Base-by-base conservation (phyloP, 1,284 basidiomycete genomes). In the Kwoniella shivajii region DNA sequence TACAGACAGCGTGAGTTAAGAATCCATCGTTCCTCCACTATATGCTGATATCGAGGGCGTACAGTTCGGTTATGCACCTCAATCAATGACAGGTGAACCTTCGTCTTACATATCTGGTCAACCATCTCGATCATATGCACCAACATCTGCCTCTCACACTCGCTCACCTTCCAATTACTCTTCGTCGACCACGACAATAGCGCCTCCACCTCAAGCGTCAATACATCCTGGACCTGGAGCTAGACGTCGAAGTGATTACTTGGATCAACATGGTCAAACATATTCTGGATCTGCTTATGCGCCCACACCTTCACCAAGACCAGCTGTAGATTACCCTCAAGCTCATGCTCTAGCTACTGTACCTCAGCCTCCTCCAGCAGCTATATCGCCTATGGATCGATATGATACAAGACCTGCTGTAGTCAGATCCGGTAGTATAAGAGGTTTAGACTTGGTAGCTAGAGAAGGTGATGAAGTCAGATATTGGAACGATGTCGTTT, bases 401-500 rank as follows among this genome's bases (percentile, higher is more conserved):
- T 86, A 87, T 64, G 88, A 89, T 71, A 82, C 82, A 45, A 81
- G 89, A 27, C 84, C 87, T 14, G 39, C 59, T 16, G 63, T 70
- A 0, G 64, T 72, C 44, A 57, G 70, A 20, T 65, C 62, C 24
- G 57, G 64, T 2, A 68, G 66, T 31, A 65, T 71, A 30, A 51
- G 72, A 20, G 70, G 68, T 14, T 61, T 71, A 54, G 74, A 66
- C 45, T 64, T 67, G 50, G 72, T 63, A 36, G 67, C 61, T 55
- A 65, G 47, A 18, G 66, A 64, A 33, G 64, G 60, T 7, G 72
- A 67, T 30, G 71, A 74, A 10, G 85, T 90, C 20, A 81, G 81
- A 9, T 92, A 89, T 74, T 94, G 91, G 92, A 75, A 81, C 16
- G 88, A 91, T 72, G 80, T 84, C 39, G 83, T 87, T 63, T 84